Evolutionary conservation across 1,284 basidiomycete genomes (phyloP).

Genomic region (Pulveroboletus sp.): DNA sequence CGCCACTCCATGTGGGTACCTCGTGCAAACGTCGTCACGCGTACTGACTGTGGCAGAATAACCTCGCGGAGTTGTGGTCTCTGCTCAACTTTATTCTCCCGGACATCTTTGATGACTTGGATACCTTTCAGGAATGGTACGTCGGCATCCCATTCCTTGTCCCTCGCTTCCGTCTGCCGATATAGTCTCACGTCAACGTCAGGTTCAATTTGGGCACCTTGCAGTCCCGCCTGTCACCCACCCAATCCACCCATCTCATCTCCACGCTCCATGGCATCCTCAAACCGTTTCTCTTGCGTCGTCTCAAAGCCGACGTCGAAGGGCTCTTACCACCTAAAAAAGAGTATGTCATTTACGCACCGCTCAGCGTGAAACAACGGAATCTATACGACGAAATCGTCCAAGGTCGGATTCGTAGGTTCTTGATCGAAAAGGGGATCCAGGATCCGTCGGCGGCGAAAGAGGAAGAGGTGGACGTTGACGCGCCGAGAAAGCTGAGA

Average conservation of each 20-base stretch:
- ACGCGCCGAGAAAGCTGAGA: constrained; percentile 36
- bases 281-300: constrained; percentile 92
- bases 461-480: constrained; percentile 29
- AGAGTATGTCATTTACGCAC: constrained; percentile 93
- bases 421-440: constrained; percentile 53
- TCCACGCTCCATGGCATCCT: constrained; percentile 86
- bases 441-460: constrained; percentile 22
- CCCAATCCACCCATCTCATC: constrained; percentile 70
- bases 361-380: constrained; percentile 79
- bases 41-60: constrained; percentile 62
- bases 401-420: constrained; percentile 63
- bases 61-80: constrained; percentile 92
- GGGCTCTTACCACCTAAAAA: constrained; percentile 86
- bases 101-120: constrained; percentile 88
- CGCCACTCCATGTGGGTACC: constrained; percentile 79
- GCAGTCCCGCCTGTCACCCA: constrained; percentile 55
- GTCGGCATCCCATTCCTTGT: constrained; percentile 22
- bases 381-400: constrained; percentile 84
- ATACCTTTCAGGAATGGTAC: constrained; percentile 89
- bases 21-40: neutral
- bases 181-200: constrained; percentile 7
- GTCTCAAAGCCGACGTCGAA: constrained; percentile 92
- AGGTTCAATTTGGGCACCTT: constrained; percentile 78
- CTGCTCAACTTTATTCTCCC: constrained; percentile 94
- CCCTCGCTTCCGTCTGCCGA: neutral